Base-by-base conservation (phyloP, 1,284 basidiomycete species). In the Uromyces viciae-fabae region DNA sequence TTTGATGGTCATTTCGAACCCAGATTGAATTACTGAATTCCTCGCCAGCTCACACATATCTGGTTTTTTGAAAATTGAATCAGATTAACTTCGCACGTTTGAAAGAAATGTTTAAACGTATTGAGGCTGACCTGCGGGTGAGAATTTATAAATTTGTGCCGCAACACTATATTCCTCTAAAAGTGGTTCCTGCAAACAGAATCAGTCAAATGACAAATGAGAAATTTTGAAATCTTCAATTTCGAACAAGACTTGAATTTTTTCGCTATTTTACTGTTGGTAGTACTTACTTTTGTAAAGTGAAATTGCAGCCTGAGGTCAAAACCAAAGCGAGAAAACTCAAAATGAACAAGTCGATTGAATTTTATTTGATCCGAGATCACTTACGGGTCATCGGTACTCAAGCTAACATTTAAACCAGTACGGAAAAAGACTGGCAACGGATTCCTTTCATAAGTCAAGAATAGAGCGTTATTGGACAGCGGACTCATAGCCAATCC, bases 1-100 rank as follows among this genome's bases (percentile, higher is more conserved):
- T 88, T 99, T 99, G 84, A 98, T 87, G 86, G 97, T 93, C 94
- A 98, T 98, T 87, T 99, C 97, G 87, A 98, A 99, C 0, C 97
- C 97, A 83, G 93, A 95, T 86, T 99, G 97, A 75, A 94, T 88
- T 46, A 98, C 96, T 1, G 94, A 95, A 87, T 98, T 99, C 66
- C 96, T 91, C 25, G 97, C 96, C 36, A 99, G 90, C 87, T 99
- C 96, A 66, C 89, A 90, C 89, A 90, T 90, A 83, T 89, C 89
- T 83, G 25, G 3, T 11, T 49, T 14, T 36, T 2, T n/a, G n/a
- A 19, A 22, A 22, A 3, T 19, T 52, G 52, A 33, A 17, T n/a
- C 14, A 1, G 9, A n/a, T 68, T 11, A 66, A 31, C 3, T 22
- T 15, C 0, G 46, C 33, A 17, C 40, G 33, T 25, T 28, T 40